Evolutionary conservation across 371 early-diverging fungal genomes (phyloP), one percentile per base, ranked within the genome.

Genomic region (Saksenaea vasiformis): DNA sequence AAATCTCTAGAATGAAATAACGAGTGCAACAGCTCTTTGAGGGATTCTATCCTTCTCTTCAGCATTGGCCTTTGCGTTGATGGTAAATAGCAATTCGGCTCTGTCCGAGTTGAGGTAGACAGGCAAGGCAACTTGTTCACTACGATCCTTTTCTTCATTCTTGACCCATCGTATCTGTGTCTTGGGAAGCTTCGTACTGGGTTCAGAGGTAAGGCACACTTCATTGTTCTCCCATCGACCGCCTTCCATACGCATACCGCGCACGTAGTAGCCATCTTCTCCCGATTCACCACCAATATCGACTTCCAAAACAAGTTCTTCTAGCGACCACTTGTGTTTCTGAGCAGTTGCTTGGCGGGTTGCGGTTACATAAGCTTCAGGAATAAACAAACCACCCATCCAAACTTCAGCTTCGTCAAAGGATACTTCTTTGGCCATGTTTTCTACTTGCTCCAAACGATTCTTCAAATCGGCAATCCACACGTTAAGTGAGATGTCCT

Each of bases 311-410:
- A 68, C 68, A n/a, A 92, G 79, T 67, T 89, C 87, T 77, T 90
- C 89, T 22, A 90, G 71, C 53, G 90, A 91, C 82, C 87, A 89
- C 28, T 76, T 69, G 51, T 83, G 69, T 31, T 69, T 71, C 70
- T 89, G 92, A 11, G 97, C 96, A 1, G 86, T 92, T 7, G 88
- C 83, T 73, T 97, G 97, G 57, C 96, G 85, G 11, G 96, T 91
- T 17, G 96, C 97, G 0, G 96, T 96, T 17, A 96, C 79, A 66
- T 88, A 96, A 2, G 97, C 97, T 76, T 96, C 95, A 26, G 97
- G 96, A 53, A 87, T 88, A 77, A 96, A 91, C 26, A 96, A 69
- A 1, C 94, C 95, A 36, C 97, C 97, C 27, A 96, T 70, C 91
- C 94, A 93, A 15, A 97, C 80, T 54, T 77, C 73, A 5, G 77